phyloP scores from a whole-genome alignment of 2,329 filamentous ascomycete species.

The Talaromyces sp. region DNA sequence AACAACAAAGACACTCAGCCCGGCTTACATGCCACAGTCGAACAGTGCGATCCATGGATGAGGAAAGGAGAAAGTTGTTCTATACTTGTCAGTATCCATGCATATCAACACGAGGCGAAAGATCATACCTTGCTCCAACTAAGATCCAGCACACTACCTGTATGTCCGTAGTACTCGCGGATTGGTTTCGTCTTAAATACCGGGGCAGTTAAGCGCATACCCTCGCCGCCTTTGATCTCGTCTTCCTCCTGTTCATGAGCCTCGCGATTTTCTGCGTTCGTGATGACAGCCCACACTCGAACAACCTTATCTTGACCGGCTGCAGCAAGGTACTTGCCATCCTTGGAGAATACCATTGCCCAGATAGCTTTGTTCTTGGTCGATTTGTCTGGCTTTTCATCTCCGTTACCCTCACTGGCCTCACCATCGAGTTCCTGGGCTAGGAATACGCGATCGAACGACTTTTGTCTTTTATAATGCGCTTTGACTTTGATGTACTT shows the following conservation, averaged over 20 bases:
- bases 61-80: conserved; percentile 94
- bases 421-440: conserved; percentile 82
- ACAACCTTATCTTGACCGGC: conserved; percentile 85
- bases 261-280: conserved; percentile 74
- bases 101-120: background rate
- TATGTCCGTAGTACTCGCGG: conserved; percentile 79
- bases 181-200: conserved; percentile 80
- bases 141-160: conserved; percentile 80
- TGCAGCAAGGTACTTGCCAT: conserved; percentile 88
- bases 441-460: conserved; percentile 85
- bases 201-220: conserved; percentile 75
- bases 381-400: conserved; percentile 26
- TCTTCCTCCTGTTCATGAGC: conserved; percentile 68
- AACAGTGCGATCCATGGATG: conserved; percentile 97
- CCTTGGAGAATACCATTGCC: conserved; percentile 88
- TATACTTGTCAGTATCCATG: conserved; percentile 27
- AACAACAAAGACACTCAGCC: conserved; percentile 83
- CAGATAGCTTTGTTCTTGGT: conserved; percentile 67
- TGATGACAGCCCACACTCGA: conserved; percentile 84
- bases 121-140: conserved; percentile 85
- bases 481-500: conserved; percentile 84
- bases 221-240: conserved; percentile 48
- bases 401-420: conserved; percentile 36
- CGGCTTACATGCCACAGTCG: conserved; percentile 88
- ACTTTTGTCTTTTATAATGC: conserved; percentile 74